Base-by-base conservation (phyloP, 2,329 filamentous ascomycete genomes). In the Trichophyton schoenleinii region DNA sequence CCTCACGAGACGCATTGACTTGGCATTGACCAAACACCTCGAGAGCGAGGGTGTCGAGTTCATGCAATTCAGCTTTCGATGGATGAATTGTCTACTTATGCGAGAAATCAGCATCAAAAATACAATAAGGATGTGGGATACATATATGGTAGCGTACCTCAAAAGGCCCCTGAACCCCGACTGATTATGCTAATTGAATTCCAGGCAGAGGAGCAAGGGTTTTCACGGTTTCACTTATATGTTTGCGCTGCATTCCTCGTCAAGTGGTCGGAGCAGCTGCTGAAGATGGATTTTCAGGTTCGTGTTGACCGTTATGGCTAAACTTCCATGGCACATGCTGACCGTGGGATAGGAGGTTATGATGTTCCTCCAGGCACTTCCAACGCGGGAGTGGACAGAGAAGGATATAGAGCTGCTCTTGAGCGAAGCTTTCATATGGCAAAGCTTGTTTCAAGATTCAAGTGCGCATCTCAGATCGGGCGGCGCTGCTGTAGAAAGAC, bases 41-140 rank as follows among this genome's bases (percentile, higher is more conserved):
- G 90, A 96, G 71, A 83, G 83, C 25, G 91, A 97, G 74, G 87
- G 91, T 36, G 90, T 99, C 31, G 94, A 99, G 72, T 99, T 99
- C 70, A 99, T 99, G 69, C 94, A 99, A 71, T 99, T 99, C 76
- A 96, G 91, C 74, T 99, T 99, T 73, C 83, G 94, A 61, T 99
- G 94, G 94, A 99, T 99, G 94, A 99, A 99, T 70, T 99, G 94
- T 73, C 83, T 99, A 59, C 80, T 99, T 66, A 99, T 99, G 94
- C 84, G 94, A 65, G 94, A 99, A 76, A 88, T 99, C 66, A 96
- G 88, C 71, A 92, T 99, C 62, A 89, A 87, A 73, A 97, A 96
- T 72, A 96, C 91, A 0, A 95, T 99, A 65, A 83, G 94, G 67
- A 99, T 99, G 94, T 99, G 94, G 94, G 94, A 99, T 74, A 99